Conservation (phyloP, 805 yeast genomes). For the Schizosaccharomyces pombe region DNA sequence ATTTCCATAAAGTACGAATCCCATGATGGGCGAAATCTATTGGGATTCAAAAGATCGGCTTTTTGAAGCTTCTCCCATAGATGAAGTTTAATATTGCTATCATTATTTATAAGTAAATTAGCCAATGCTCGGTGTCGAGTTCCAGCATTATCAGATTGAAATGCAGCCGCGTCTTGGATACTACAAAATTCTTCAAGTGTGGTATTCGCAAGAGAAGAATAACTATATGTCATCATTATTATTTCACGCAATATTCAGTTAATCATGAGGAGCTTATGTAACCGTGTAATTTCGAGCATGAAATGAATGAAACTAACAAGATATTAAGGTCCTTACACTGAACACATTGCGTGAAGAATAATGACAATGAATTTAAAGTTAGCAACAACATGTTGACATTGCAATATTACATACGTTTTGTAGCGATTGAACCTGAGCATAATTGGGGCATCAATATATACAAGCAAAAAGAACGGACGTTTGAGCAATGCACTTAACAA, state of each 20-base stretch:
- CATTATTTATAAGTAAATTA: neutral
- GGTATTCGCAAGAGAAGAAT: neutral
- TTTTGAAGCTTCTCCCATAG: slow-evolving; percentile 15
- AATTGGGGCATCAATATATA: slow-evolving; percentile 55
- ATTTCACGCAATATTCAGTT: neutral
- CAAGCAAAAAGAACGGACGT: slow-evolving; percentile 65
- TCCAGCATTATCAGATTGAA: neutral
- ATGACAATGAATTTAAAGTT: neutral
- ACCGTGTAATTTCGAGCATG: neutral
- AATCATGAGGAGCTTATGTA: neutral
- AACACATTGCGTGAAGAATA: neutral
- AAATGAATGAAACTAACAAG: too few relatives aligned
- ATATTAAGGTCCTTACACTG: too few relatives aligned
- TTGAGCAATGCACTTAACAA: slow-evolving; percentile 18
- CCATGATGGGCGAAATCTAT: slow-evolving; percentile 76
- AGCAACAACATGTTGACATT: neutral
- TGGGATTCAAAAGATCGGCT: slow-evolving; percentile 25
- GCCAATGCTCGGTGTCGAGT: neutral
- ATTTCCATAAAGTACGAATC: slow-evolving; percentile 85
- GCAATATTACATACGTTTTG: neutral
- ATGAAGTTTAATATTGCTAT: neutral
- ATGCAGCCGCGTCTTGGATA: neutral
- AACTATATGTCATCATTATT: neutral
- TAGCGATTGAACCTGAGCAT: slow-evolving; percentile 19
- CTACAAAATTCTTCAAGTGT: neutral